A percentile compares a stretch with the other conserved stretches of the same genome.
Conservation (phyloP, 768 basidiomycete genomes). For the Mycena capillaripes region DNA sequence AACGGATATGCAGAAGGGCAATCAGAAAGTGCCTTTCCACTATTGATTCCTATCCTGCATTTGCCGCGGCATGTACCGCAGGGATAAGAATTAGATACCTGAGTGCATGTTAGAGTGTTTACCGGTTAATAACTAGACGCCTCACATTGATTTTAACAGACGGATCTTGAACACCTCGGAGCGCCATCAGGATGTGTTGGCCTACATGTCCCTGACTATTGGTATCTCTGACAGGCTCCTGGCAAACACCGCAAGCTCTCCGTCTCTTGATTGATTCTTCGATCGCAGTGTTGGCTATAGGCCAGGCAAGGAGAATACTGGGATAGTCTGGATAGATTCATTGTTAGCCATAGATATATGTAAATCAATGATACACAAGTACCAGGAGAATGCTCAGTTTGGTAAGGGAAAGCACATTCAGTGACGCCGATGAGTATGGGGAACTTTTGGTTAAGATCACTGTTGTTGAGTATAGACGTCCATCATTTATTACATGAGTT, state of each 20-base stretch:
- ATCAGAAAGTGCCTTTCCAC: neutral
- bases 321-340: neutral
- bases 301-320: neutral
- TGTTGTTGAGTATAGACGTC: neutral
- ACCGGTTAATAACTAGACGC: too few species aligned
- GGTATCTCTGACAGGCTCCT: neutral
- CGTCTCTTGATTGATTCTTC: neutral
- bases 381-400: neutral
- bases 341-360: neutral
- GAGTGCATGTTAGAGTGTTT: too few species aligned
- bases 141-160: neutral
- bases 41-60: neutral
- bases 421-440: constrained; percentile 8
- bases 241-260: neutral
- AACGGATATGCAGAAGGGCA: constrained; percentile 1
- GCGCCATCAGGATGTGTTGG: neutral
- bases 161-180: neutral
- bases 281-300: constrained; percentile 1
- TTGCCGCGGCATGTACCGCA: neutral
- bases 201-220: neutral
- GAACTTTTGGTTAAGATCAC: constrained; percentile 2
- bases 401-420: constrained; percentile 2
- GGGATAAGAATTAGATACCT: constrained; percentile 1
- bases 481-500: neutral
- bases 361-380: neutral